These are phyloP conservation scores for Endoconidiophora laricicola DNA, from an alignment of 2,329 filamentous ascomycete species.

Conservation along the genomic window DNA sequence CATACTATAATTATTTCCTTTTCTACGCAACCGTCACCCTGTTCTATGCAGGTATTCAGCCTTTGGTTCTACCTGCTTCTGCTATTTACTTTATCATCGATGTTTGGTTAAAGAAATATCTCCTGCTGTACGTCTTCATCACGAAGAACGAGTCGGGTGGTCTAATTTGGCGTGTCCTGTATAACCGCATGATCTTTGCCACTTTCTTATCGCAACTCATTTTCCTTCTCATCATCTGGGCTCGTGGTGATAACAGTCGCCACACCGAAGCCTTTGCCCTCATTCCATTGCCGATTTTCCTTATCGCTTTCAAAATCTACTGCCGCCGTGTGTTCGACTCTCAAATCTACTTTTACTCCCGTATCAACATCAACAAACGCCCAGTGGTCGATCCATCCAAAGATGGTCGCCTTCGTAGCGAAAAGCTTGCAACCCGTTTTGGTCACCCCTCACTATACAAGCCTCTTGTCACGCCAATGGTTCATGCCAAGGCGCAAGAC, in stretches of 20 bases:
- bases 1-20: conserved; percentile 95
- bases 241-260: conserved; percentile 44
- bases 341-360: conserved; percentile 65
- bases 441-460: conserved; percentile 84
- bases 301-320: conserved; percentile 75
- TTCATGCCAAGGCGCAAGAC: conserved; percentile 77
- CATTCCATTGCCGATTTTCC: conserved; percentile 58
- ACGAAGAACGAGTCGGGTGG: conserved; percentile 96
- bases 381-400: conserved; percentile 13
- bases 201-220: conserved; percentile 63
- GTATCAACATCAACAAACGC: conserved; percentile 28
- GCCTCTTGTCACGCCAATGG: conserved; percentile 85
- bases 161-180: conserved; percentile 77
- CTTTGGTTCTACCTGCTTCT: conserved; percentile 68
- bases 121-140: conserved; percentile 83
- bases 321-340: conserved; percentile 62
- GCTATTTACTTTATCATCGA: conserved; percentile 83
- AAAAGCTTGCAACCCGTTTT: conserved; percentile 60
- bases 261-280: conserved; percentile 44
- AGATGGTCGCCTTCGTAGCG: conserved; percentile 37
- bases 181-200: conserved; percentile 83
- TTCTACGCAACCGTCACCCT: conserved; percentile 85
- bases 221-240: conserved; percentile 59
- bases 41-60: conserved; percentile 71
- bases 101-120: conserved; percentile 83